Evolutionary conservation across 192 early-diverging fungal genomes (phyloP), one percentile per base, ranked within the genome.

Genomic region (Coemansia sp.): DNA sequence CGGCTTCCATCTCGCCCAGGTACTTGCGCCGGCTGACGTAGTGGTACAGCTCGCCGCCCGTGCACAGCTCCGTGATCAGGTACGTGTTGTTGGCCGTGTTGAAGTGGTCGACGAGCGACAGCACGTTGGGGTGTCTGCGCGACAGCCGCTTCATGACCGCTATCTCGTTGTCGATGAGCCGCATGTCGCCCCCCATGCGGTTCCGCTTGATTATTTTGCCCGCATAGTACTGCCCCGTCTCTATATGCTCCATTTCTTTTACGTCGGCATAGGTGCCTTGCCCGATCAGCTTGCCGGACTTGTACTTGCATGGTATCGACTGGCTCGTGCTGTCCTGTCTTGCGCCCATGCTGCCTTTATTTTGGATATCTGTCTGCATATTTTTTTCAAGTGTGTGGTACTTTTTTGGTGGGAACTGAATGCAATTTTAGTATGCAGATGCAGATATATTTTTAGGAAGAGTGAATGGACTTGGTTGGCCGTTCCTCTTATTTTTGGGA

Each of bases 11-110:
- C 67, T 98, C 96, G 56, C 76, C 81, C 45, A 88, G 88, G 50
- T 53, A 84, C 43, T 66, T 85, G 75, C 83, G 82, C 44, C 67
- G 80, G 60, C 69, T 83, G 49, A 98, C 89, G 30, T 89, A 79
- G 59, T 96, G 90, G 67, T 96, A 97, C 23, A 99, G 73, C 72
- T 99, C 96, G 18, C 94, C 94, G 30, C 96, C 96, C 6, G 81
- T 82, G 26, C 85, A 88, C 42, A 87, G 68, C 58, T 91, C 90
- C 8, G 83, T 89, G 11, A 93, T 83, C 32, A 93, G 56, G 54
- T 93, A 93, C 40, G 88, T 83, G 65, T 87, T 88, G 62, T 87
- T 80, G 2, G 81, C 49, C 0, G 91, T 89, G 55, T 91, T 88
- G 64, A 93, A 93, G 79, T 88, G 88, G 66, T 93, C 91, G 11